Percentiles rank a stretch among this genome's conserved stretches.
These are phyloP conservation scores for Moelleriella libera DNA, from an alignment of 2,329 filamentous ascomycete species.

Conservation along the genomic window DNA sequence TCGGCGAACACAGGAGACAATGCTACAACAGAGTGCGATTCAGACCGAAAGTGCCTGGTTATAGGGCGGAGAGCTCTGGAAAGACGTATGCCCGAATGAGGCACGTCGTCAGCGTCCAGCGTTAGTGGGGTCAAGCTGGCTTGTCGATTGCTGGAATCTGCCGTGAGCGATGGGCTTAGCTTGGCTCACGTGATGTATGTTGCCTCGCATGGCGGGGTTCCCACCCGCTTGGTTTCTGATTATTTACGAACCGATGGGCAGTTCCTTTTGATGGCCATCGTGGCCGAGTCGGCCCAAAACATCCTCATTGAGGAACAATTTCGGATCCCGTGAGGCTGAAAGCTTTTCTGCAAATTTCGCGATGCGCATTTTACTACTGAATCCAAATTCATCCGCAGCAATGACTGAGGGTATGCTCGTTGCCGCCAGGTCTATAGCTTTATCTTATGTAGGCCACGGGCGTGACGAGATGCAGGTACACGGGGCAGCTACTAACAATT, in stretches of 20 bases:
- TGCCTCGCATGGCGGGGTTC: background rate
- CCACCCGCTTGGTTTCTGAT: no score
- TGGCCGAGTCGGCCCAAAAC: no score
- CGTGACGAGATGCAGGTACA: background rate
- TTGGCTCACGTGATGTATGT: background rate
- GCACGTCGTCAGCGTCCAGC: conserved; percentile 4
- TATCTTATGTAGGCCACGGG: conserved; percentile 13
- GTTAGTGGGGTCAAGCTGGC: conserved; percentile 14
- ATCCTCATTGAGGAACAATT: no score
- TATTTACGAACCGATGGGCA: no score
- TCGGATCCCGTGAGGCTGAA: background rate
- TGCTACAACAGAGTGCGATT: background rate
- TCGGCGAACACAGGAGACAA: conserved; percentile 1
- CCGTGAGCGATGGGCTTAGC: background rate
- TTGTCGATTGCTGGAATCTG: background rate
- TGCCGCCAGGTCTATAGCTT: conserved; percentile 6
- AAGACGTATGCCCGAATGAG: background rate
- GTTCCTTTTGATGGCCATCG: no score
- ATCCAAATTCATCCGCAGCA: conserved; percentile 60
- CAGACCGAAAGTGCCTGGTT: background rate
- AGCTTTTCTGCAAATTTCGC: background rate
- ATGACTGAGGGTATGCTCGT: conserved; percentile 54
- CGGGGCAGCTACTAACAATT: background rate
- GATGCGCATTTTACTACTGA: conserved; percentile 50
- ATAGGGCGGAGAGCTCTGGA: background rate